These are phyloP conservation scores for Pichia deserticola DNA, from an alignment of 805 yeast genomes.

Conservation along the genomic window DNA sequence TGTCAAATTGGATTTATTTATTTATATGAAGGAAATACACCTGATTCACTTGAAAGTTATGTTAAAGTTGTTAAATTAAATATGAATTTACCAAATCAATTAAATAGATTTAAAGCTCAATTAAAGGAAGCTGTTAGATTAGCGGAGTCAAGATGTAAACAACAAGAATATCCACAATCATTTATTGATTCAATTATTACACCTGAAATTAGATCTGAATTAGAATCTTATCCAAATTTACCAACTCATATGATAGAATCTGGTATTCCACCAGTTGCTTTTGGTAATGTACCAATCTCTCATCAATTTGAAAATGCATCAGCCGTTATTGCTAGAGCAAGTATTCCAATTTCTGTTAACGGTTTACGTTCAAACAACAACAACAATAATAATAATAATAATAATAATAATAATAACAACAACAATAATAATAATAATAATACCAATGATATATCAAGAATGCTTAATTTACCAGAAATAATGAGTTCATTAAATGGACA, in stretches of 20 bases:
- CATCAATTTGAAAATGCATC: constrained; percentile 3
- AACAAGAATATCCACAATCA: constrained; percentile 26
- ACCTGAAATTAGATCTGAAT: constrained; percentile 16
- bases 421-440: neutral
- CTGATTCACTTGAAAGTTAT: constrained; percentile 30
- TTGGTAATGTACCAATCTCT: constrained; percentile 10
- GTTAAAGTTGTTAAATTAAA: constrained; percentile 27
- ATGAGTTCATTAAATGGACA: neutral
- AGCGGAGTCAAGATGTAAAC: constrained; percentile 25
- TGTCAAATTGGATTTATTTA: constrained; percentile 32
- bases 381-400: neutral
- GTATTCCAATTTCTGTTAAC: constrained; percentile 2
- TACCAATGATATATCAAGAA: neutral
- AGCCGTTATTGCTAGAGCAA: constrained; percentile 11
- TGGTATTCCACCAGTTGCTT: constrained; percentile 15
- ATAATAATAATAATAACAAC: neutral
- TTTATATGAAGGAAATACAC: constrained; percentile 30
- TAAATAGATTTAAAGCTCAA: constrained; percentile 21
- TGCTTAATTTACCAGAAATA: neutral
- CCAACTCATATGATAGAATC: constrained; percentile 9
- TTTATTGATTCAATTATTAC: constrained; percentile 24
- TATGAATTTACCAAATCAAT: constrained; percentile 13
- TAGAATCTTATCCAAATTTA: constrained; percentile 17
- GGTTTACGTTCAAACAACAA: neutral
- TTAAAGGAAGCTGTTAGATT: constrained; percentile 23